These are phyloP conservation scores for Apiospora phragmitis DNA, from an alignment of 2,329 filamentous ascomycete genomes.

Conservation along the genomic window DNA sequence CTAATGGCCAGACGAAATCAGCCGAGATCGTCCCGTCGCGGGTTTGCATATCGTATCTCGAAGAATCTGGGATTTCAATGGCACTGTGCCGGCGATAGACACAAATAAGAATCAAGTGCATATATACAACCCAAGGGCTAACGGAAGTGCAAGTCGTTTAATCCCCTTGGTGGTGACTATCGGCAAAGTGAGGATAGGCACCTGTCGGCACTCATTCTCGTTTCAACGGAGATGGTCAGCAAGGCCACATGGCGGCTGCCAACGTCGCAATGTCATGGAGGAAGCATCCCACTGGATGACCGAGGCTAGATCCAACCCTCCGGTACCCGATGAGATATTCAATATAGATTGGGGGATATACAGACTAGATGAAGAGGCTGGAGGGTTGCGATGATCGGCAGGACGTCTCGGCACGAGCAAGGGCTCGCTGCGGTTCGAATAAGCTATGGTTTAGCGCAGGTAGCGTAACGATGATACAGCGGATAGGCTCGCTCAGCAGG, in stretches of 20 bases:
- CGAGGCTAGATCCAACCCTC: background rate
- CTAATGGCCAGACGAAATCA: background rate
- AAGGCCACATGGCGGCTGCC: background rate
- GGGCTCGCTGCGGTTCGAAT: constrained; percentile 1
- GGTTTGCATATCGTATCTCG: background rate
- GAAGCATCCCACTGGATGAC: background rate
- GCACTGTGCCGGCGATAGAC: background rate
- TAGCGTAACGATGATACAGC: constrained; percentile 1
- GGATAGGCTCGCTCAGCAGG: constrained; percentile 8
- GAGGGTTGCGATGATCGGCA: background rate
- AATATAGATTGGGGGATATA: constrained; percentile 7
- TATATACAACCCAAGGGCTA: background rate
- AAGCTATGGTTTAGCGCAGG: constrained; percentile 7
- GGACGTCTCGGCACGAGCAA: background rate
- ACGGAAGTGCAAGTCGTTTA: background rate
- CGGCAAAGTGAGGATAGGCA: background rate
- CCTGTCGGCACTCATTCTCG: background rate
- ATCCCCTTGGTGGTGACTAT: background rate
- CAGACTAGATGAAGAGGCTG: background rate
- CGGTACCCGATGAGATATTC: background rate
- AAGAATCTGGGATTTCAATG: background rate
- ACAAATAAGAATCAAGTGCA: background rate
- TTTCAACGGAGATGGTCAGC: background rate
- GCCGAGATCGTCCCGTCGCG: background rate
- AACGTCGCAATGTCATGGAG: background rate